Base-by-base conservation (phyloP, 2,329 filamentous ascomycete genomes). In the Immersiporthe knoxdaviesiana region DNA sequence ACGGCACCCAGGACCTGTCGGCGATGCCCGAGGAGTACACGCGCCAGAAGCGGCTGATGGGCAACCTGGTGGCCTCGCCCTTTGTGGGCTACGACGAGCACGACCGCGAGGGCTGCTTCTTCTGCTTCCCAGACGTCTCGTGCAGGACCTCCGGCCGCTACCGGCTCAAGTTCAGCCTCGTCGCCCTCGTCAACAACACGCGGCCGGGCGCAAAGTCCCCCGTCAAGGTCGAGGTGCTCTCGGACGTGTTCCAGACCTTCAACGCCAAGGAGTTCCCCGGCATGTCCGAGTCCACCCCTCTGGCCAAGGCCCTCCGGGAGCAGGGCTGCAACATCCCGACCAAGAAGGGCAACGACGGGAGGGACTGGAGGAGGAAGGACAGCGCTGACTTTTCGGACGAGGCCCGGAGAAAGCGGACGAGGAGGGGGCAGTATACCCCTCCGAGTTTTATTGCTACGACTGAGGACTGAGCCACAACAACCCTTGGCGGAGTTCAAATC, bases 181-280 rank as follows among this genome's bases (percentile, higher is more conserved):
- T 94, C 75, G 87, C 91, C 70, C 85, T 95, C 56, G n/a, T n/a
- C n/a, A n/a, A n/a, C n/a, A 89, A 94, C 72, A 89, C 90, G 1
- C 80, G 79, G 47, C 81, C 64, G 0, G 66, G 63, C 24, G 64
- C 70, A 10, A 62, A 61, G 82, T 62, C 85, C 88, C 78, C 81
- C 81, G 18, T 84, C 84, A 2, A 88, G 87, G 37, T 79, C 78
- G 60, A 82, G 79, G 65, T 85, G 83, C 18, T 85, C 84, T 30
- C 89, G 75, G 88, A 92, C 21, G 81, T 89, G n/a, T 94, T 96
- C 76, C 89, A 87, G 16, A 92, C 94, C 10, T 94, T 91, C 78
- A 94, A 91, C 58, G 92, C 92, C 58, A 96, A 95, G 77, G 92
- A 95, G 76, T 96, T 96, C 70, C 91, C 92, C 0, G 92, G 92